A percentile compares a stretch with the other conserved stretches of the same genome.
These are phyloP conservation scores for Zea luxurians DNA, from an alignment of 176 grass and related monocot species.

Conservation along the genomic window DNA sequence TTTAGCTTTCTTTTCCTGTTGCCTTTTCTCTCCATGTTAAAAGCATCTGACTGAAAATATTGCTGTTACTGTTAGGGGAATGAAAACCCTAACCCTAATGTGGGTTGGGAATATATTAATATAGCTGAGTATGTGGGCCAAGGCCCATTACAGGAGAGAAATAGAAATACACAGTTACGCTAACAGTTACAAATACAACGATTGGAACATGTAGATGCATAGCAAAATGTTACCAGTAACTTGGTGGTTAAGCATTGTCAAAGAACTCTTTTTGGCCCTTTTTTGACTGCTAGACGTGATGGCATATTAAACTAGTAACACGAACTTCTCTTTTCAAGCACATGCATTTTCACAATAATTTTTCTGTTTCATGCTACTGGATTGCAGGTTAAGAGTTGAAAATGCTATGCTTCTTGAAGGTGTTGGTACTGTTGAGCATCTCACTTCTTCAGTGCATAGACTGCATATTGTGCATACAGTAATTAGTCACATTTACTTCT, in stretches of 20 bases:
- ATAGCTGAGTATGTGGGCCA: too few relatives aligned
- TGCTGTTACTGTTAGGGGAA: not conserved
- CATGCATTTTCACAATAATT: constrained; percentile 3
- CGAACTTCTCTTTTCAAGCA: constrained; percentile 24
- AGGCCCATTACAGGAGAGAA: too few relatives aligned
- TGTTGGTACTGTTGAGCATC: constrained; percentile 71
- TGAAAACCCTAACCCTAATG: too few relatives aligned
- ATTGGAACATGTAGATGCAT: constrained; percentile 5
- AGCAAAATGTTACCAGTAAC: not conserved
- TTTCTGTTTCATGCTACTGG: constrained; percentile 39
- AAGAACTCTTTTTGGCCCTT: not conserved
- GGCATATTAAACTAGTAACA: constrained; percentile 5
- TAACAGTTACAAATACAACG: not conserved
- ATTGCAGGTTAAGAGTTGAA: constrained; percentile 79
- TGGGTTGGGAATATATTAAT: too few relatives aligned
- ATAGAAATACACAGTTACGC: too few relatives aligned
- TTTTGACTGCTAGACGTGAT: not conserved
- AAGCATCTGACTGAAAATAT: not conserved
- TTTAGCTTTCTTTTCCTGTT: not conserved
- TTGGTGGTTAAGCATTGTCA: not conserved
- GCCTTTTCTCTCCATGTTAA: not conserved
- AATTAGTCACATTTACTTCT: too few relatives aligned
- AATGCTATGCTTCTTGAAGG: constrained; percentile 77
- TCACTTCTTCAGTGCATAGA: constrained; percentile 73
- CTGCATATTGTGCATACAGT: constrained; percentile 76